Evolutionary conservation across 1,284 basidiomycete genomes (phyloP).

Genomic region (Puccinia horiana): DNA sequence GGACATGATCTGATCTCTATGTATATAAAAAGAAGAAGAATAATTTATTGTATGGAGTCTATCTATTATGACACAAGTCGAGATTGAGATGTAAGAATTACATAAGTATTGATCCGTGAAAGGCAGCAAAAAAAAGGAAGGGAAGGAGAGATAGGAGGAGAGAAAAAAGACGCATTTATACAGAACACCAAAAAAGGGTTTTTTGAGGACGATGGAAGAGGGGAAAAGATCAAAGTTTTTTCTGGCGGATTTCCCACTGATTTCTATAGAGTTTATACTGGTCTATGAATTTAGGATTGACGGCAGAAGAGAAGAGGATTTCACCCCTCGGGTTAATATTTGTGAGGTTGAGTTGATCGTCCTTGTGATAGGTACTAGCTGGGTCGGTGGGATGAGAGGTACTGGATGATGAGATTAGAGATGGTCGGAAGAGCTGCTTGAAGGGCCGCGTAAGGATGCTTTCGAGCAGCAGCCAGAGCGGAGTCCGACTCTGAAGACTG

Average conservation of each 20-base stretch:
- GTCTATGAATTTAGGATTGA: slow-evolving; percentile 79
- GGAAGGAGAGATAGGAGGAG: no score
- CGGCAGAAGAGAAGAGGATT: slow-evolving; percentile 87
- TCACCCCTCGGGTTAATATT: slow-evolving; percentile 81
- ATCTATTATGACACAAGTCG: no score
- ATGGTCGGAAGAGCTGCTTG: neutral
- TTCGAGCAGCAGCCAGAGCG: neutral
- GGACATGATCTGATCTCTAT: no score
- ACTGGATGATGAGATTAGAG: no score
- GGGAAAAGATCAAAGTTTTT: neutral
- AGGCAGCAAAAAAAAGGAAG: no score
- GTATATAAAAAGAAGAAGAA: no score
- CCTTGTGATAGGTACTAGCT: slow-evolving; percentile 72
- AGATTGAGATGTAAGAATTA: no score
- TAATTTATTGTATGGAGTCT: no score
- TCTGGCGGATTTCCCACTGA: slow-evolving; percentile 70
- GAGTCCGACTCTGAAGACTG: neutral
- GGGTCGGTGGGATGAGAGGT: neutral
- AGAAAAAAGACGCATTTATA: no score
- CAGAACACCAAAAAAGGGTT: no score
- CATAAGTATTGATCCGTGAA: no score
- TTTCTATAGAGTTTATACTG: slow-evolving; percentile 86
- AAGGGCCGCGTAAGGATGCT: neutral
- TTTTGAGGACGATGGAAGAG: no score
- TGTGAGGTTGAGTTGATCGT: slow-evolving; percentile 50